Conservation (phyloP, 768 basidiomycete genomes). For the Naganishia friedmannii region DNA sequence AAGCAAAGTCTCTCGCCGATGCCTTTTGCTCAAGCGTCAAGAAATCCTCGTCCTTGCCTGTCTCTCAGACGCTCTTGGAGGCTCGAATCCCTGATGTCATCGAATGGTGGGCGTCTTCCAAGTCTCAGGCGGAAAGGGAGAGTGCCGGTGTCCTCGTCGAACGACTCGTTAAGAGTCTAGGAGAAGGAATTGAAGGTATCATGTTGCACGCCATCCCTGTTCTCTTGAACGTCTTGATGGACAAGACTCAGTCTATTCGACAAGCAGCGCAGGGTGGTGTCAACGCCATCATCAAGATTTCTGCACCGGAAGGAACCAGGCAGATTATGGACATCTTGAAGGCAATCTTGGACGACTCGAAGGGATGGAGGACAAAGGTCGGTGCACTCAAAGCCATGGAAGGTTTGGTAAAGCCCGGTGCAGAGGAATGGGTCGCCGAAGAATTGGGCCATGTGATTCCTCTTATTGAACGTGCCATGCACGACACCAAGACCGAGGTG, state of each 20-base stretch:
- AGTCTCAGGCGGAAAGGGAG: conserved; percentile 48
- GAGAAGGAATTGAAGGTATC: conserved; percentile 66
- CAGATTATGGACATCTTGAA: conserved; percentile 64
- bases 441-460: conserved; percentile 79
- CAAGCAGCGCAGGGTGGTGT: conserved; percentile 72
- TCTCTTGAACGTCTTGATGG: conserved; percentile 75
- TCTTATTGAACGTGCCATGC: conserved; percentile 83
- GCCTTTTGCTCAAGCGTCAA: conserved; percentile 45
- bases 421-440: conserved; percentile 69
- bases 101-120: conserved; percentile 43
- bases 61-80: conserved; percentile 34
- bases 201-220: conserved; percentile 70
- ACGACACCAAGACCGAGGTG: conserved; percentile 94
- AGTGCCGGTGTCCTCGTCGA: conserved; percentile 51
- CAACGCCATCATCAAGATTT: conserved; percentile 77
- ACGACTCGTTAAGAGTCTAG: conserved; percentile 49
- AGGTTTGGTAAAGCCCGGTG: conserved; percentile 59
- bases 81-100: conserved; percentile 45
- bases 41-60: conserved; percentile 39
- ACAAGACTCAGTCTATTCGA: conserved; percentile 90
- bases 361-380: conserved; percentile 95
- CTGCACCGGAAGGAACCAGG: conserved; percentile 77
- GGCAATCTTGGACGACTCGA: conserved; percentile 61
- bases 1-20: conserved; percentile 50
- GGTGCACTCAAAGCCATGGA: conserved; percentile 84